Evolutionary conservation across 805 yeast species (phyloP).

Genomic region (Metschnikowia noctiluminum): DNA sequence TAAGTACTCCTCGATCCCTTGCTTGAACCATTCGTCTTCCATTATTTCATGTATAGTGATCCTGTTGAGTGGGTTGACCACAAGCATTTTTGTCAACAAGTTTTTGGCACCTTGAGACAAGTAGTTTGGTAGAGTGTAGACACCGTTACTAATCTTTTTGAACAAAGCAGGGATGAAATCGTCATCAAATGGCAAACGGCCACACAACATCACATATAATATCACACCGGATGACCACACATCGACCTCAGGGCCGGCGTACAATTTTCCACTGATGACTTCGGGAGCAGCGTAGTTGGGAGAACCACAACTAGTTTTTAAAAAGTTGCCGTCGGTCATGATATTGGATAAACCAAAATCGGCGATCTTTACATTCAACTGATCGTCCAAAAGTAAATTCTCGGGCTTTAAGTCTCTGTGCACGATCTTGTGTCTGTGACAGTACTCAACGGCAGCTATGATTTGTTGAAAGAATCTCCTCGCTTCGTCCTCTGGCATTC

Average conservation of each 20-base stretch:
- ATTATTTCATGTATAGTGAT: conserved; percentile 89
- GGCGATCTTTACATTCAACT: conserved; percentile 89
- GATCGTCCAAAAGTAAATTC: conserved; percentile 82
- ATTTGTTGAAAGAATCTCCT: conserved; percentile 94
- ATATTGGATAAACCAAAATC: conserved; percentile 93
- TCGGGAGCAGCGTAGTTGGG: conserved; percentile 99
- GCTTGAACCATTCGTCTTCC: conserved; percentile 92
- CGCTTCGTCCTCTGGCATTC: conserved; percentile 89
- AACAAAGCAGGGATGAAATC: conserved; percentile 93
- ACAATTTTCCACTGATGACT: conserved; percentile 88
- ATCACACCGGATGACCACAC: conserved; percentile 98
- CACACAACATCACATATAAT: conserved; percentile 91
- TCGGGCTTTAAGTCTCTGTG: conserved; percentile 97
- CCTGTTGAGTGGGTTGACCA: conserved; percentile 90
- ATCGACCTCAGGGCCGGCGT: conserved; percentile 98
- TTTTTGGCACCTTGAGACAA: conserved; percentile 82
- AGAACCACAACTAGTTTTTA: conserved; percentile 93
- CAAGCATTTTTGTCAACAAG: conserved; percentile 82
- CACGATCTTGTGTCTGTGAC: conserved; percentile 94
- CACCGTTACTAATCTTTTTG: conserved; percentile 90
- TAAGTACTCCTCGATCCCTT: conserved; percentile 75
- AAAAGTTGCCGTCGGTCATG: conserved; percentile 96
- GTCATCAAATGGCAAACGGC: conserved; percentile 93
- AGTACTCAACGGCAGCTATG: conserved; percentile 93
- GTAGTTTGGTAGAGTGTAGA: conserved; percentile 84